Evolutionary conservation across 1,284 basidiomycete genomes (phyloP), one percentile per base, ranked within the genome.

Genomic region (Fomes fomentarius): DNA sequence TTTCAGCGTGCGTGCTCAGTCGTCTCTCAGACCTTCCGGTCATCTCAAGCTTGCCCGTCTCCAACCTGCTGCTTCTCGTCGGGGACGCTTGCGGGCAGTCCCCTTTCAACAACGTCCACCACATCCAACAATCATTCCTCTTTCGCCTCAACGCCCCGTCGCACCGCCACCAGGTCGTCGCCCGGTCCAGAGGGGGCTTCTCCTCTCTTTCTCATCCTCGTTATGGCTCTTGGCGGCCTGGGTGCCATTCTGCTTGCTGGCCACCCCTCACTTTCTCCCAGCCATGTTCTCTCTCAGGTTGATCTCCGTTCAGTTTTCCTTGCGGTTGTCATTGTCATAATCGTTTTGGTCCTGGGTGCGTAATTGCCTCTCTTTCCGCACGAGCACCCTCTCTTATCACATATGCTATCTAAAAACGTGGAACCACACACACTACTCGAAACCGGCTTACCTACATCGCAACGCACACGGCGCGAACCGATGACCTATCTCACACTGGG

Each of bases 341-440:
- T 91, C 63, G 67, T 85, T 61, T 75, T 89, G 65, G 78, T 91
- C 61, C 76, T 93, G 51, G 91, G 91, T 91, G 62, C 72, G 87
- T 73, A 38, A 52, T 40, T 22, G 24, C 40, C 44, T 51, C 52
- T 37, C 52, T 24, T 24, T 33, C 41, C 45, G 47, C 19, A 43
- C 30, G 6, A 15, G 24, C 45, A 26, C 24, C 9, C 39, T 41
- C 22, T 35, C 51, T 52, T 41, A 52, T 52, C 51, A 17, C 38
- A 17, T 15, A 5, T 39, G 14, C 19, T 14, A 53, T 47, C 46
- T 22, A n/a, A n/a, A n/a, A n/a, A n/a, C n/a, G n/a, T n/a, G n/a
- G n/a, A n/a, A n/a, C n/a, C n/a, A n/a, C n/a, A n/a, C n/a, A n/a
- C n/a, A n/a, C n/a, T n/a, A n/a, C n/a, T n/a, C n/a, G n/a, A n/a